Percentiles rank a stretch among this genome's conserved stretches.
Conservation (phyloP, 2,329 filamentous ascomycete genomes). For the Aspergillus transmontanensis region DNA sequence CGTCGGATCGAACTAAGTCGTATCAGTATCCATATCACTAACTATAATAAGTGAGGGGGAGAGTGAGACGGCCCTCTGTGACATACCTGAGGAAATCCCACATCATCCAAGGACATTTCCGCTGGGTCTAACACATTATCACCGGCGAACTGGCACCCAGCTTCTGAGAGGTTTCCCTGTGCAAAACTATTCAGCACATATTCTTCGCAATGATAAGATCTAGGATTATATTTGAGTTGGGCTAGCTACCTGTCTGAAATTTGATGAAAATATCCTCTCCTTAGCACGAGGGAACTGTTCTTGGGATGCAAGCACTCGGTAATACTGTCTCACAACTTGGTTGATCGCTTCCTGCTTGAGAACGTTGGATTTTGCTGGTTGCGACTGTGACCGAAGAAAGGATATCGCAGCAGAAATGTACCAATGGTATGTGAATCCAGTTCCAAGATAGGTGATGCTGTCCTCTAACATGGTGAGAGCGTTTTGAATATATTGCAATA, state of each 20-base stretch:
- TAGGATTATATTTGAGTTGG: too few relatives aligned
- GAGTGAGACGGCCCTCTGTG: too few relatives aligned
- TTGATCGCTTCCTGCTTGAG: not conserved
- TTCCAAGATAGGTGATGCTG: not conserved
- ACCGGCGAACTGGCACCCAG: not conserved
- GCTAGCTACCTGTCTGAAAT: not conserved
- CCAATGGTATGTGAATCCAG: not conserved
- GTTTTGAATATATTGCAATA: not conserved
- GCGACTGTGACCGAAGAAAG: not conserved
- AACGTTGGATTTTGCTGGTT: not conserved
- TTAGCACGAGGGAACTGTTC: not conserved
- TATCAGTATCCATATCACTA: not conserved
- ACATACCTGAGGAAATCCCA: not conserved
- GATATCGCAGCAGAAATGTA: not conserved
- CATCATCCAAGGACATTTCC: not conserved
- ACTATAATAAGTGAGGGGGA: too few relatives aligned
- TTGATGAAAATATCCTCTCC: not conserved
- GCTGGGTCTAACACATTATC: not conserved
- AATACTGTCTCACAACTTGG: not conserved
- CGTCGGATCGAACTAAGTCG: not conserved
- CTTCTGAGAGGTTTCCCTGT: not conserved
- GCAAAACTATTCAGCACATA: not conserved
- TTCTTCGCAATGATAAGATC: too few relatives aligned
- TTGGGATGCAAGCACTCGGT: not conserved
- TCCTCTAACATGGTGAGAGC: not conserved